These are phyloP conservation scores for Jatropha curcas DNA, from an alignment of 345 rosid species.

Conservation along the genomic window DNA sequence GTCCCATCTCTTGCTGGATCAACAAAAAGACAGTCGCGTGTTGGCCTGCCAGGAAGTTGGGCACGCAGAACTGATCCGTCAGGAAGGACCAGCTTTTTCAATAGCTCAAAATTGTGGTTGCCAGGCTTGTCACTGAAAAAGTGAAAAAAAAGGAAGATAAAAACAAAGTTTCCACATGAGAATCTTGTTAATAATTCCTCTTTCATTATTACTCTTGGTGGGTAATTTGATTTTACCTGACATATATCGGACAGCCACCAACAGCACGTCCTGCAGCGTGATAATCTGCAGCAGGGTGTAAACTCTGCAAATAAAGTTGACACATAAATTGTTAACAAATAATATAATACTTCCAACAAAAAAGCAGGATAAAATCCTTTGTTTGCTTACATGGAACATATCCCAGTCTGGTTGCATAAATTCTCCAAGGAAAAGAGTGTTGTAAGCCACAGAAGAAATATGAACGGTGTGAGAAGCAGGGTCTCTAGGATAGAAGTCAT, in stretches of 20 bases:
- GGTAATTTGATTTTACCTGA: slow-evolving; percentile 51
- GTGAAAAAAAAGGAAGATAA: neutral
- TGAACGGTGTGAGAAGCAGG: slow-evolving; percentile 98
- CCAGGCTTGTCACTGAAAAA: slow-evolving; percentile 87
- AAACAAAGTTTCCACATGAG: neutral
- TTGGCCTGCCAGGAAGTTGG: slow-evolving; percentile 88
- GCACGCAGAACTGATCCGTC: slow-evolving; percentile 94
- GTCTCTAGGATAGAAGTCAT: slow-evolving; percentile 89
- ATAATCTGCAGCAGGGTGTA: slow-evolving; percentile 94
- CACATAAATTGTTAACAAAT: neutral
- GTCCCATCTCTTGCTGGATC: slow-evolving; percentile 92
- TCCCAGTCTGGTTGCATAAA: slow-evolving; percentile 99
- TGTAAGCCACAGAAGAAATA: slow-evolving; percentile 88
- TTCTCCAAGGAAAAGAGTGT: slow-evolving; percentile 91
- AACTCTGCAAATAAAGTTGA: slow-evolving; percentile 84
- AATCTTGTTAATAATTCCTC: neutral
- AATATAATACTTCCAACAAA: neutral
- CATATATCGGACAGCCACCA: slow-evolving; percentile 97
- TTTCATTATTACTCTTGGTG: neutral
- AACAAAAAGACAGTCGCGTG: slow-evolving; percentile 76
- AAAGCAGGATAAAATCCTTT: neutral
- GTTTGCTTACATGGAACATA: slow-evolving; percentile 93
- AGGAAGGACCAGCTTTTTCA: slow-evolving; percentile 87
- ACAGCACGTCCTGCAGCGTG: slow-evolving; percentile 95
- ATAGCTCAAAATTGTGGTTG: slow-evolving; percentile 78